Evolutionary conservation across 192 early-diverging fungal genomes (phyloP), one percentile per base, ranked within the genome.

Genomic region (Ramicandelaber brevisporus): DNA sequence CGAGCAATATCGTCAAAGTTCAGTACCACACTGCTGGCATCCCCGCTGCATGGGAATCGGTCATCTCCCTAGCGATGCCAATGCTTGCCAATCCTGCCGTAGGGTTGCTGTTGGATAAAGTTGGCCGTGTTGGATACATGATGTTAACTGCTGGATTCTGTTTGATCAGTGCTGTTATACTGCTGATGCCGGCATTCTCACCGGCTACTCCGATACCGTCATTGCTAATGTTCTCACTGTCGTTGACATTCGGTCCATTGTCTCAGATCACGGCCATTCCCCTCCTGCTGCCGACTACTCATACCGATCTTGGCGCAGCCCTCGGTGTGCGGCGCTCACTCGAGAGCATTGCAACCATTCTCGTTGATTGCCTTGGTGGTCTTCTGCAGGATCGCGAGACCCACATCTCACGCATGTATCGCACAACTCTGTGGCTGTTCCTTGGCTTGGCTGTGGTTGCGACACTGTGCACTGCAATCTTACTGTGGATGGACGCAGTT

Each of bases 251-350:
- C 3, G 30, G 30, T 11, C 16, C 30, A 4, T 19, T 31, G 14
- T 15, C 30, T 19, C 30, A 31, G 11, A 31, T 31, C 16, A 31
- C 30, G 17, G 30, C 30, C 16, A 31, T 31, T 4, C 30, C 30
- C 5, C 30, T 31, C 5, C 17, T 31, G 30, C 14, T 31, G 4
- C 30, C 30, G 3, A 19, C 30, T 19, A 16, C 30, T 19, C 30
- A 31, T 19, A 10, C 6, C 3, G 30, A 16, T 14, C 17, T 20
- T 16, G 30, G 30, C 4, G 20, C 30, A 4, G 16, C 20, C 6
- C 11, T 31, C 5, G 30, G 30, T 11, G 20, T 31, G 17, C 30
- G 30, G 3, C 30, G 30, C 16, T 31, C 17, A 6, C 17, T 31
- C 6, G 30, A 31, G 14, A 15, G 20, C 11, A 31, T 31, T 20